Conservation (phyloP, 495 filamentous ascomycete genomes). For the Talaromyces adpressus region DNA sequence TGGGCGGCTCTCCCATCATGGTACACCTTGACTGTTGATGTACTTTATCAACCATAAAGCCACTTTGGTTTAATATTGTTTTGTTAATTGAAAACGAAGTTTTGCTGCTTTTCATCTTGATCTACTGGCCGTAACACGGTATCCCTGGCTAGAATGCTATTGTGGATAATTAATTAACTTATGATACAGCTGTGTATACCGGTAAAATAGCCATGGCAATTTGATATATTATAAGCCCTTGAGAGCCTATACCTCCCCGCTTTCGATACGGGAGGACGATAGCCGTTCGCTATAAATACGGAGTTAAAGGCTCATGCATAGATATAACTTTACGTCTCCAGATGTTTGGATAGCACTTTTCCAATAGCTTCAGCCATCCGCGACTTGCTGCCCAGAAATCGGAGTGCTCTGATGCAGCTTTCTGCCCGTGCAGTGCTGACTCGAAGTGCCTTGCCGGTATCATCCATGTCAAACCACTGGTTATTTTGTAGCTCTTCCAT, state of each 20-base stretch:
- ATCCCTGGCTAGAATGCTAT: not conserved
- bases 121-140: not conserved
- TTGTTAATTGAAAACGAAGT: not conserved
- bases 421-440: conserved; percentile 10
- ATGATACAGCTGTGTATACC: not conserved
- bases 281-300: not conserved
- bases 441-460: not conserved
- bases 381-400: conserved; percentile 30
- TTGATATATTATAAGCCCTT: not conserved
- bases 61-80: not conserved
- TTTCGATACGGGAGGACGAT: not conserved
- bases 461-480: not conserved
- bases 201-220: not conserved
- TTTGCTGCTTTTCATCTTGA: not conserved
- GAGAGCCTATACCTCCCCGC: not conserved
- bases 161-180: not conserved
- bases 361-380: conserved; percentile 23
- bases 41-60: not conserved
- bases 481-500: conserved; percentile 7
- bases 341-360: not conserved
- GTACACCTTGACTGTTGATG: not conserved
- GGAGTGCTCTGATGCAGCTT: conserved; percentile 27
- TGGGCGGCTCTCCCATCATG: no score
- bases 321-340: not conserved
- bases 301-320: not conserved